Percentiles rank a stretch among this genome's conserved stretches.
Conservation (phyloP, 75 land plant species). For the Ceratopteris richardii region DNA sequence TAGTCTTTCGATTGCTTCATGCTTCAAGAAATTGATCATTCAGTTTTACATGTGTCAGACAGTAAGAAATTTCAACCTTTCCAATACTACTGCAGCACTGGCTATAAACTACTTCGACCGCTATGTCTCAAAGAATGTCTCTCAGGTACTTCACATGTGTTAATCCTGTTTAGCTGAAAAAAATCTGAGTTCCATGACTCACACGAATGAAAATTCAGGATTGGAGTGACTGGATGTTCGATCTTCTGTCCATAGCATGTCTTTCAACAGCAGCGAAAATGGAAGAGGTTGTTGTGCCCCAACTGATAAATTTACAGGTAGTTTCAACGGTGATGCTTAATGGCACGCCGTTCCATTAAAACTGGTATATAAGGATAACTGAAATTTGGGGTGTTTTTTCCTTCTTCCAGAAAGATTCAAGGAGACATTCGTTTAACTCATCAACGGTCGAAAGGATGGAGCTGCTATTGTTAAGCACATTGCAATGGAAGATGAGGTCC, state of each 20-base stretch:
- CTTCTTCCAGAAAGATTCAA: neutral
- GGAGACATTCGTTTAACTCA: constrained; percentile 13
- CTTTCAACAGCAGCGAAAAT: constrained; percentile 68
- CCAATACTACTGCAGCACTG: constrained; percentile 27
- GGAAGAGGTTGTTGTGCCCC: constrained; percentile 42
- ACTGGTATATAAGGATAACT: neutral
- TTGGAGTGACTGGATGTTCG: constrained; percentile 60
- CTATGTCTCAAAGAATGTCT: constrained; percentile 31
- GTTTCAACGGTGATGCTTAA: neutral
- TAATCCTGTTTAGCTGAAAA: neutral
- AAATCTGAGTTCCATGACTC: neutral
- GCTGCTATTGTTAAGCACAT: constrained; percentile 29
- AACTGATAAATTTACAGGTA: constrained; percentile 50
- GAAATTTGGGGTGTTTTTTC: neutral
- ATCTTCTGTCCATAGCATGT: constrained; percentile 54
- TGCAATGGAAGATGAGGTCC: constrained; percentile 52
- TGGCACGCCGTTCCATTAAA: neutral
- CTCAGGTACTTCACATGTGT: neutral
- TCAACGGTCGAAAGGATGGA: constrained; percentile 44
- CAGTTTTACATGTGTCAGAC: too few species aligned
- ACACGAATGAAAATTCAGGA: constrained; percentile 19
- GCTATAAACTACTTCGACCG: constrained; percentile 67
- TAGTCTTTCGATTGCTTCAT: too few species aligned
- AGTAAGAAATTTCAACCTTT: constrained; percentile 9
- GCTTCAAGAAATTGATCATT: too few species aligned